Evolutionary conservation across 2,329 filamentous ascomycete genomes (phyloP), one percentile per base, ranked within the genome.

Genomic region (Sporothrix mexicana): DNA sequence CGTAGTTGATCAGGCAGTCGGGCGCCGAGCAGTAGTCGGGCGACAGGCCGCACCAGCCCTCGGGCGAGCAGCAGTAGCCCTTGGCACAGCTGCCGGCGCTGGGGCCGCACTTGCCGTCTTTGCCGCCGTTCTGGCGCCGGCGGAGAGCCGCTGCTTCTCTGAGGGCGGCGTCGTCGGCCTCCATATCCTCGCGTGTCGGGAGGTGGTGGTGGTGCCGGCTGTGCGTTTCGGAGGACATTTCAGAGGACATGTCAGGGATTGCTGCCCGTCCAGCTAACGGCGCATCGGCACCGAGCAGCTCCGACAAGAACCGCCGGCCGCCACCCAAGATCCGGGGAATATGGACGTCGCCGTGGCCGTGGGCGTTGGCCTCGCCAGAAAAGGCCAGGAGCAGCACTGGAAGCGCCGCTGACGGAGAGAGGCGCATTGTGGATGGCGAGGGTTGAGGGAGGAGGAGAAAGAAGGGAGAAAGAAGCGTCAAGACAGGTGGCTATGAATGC

Each of bases 1-100:
- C 88, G 75, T 88, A 90, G 75, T 85, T 80, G 77, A 90, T 87
- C 78, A 88, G 84, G 77, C 90, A 92, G 70, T 89, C 85, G 1
- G 90, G 90, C 23, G 88, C 85, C 43, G 84, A 84, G 80, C 90
- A 92, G 79, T 90, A 89, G 1, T 87, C 84, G 12, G 78, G 78
- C 3, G 82, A 83, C n/a, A 79, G 83, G 68, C 88, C 88, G 74
- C 88, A 90, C 83, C 85, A 81, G 79, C 80, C 80, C 75, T 78
- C 78, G 4, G 76, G 25, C 0, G 81, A 82, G 72, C 81, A 82
- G 71, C 80, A 82, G 51, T 79, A 77, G 1, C 79, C 80, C 6
- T 74, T 53, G 2, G 77, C 75, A 70, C 81, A 82, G 59, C 76
- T 79, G 10, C 79, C 80, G 30, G 74, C 23, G 0, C 74, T 74